Evolutionary conservation across 768 basidiomycete genomes (phyloP).

Genomic region (Boletus rex-veris): DNA sequence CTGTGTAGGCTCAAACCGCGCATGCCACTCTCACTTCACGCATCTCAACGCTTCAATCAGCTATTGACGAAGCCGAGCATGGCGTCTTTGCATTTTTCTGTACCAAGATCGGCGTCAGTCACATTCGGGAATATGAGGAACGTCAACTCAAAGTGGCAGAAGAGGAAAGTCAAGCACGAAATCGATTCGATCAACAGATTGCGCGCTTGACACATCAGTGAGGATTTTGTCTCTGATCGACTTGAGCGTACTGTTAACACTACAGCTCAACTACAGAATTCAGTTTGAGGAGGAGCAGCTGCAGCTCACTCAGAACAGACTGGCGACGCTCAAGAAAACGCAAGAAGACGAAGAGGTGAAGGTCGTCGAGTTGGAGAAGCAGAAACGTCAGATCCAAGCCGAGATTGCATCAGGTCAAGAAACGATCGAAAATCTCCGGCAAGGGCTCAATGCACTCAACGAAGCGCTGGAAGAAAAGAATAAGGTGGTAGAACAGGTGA

Average conservation of each 20-base stretch:
- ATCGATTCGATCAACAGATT: conserved; percentile 84
- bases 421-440: conserved; percentile 52
- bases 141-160: conserved; percentile 85
- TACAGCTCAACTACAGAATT: conserved; percentile 41
- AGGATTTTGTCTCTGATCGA: conserved; percentile 20
- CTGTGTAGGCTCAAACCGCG: conserved; percentile 48
- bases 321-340: conserved; percentile 50
- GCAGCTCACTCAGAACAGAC: conserved; percentile 57
- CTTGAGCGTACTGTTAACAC: conserved; percentile 1
- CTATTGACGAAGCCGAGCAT: conserved; percentile 78
- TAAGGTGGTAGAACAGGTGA: conserved; percentile 70
- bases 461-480: conserved; percentile 70
- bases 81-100: conserved; percentile 78
- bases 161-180: conserved; percentile 79
- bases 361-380: conserved; percentile 50
- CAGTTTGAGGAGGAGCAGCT: conserved; percentile 83
- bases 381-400: conserved; percentile 49
- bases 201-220: conserved; percentile 84
- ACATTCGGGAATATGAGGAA: conserved; percentile 93
- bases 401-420: conserved; percentile 61
- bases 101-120: conserved; percentile 65
- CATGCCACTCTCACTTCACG: conserved; percentile 51
- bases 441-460: conserved; percentile 58
- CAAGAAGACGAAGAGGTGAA: conserved; percentile 51
- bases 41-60: conserved; percentile 50